These are phyloP conservation scores for Hygrophila difformis DNA, from an alignment of 257 asterid genomes.

Conservation along the genomic window DNA sequence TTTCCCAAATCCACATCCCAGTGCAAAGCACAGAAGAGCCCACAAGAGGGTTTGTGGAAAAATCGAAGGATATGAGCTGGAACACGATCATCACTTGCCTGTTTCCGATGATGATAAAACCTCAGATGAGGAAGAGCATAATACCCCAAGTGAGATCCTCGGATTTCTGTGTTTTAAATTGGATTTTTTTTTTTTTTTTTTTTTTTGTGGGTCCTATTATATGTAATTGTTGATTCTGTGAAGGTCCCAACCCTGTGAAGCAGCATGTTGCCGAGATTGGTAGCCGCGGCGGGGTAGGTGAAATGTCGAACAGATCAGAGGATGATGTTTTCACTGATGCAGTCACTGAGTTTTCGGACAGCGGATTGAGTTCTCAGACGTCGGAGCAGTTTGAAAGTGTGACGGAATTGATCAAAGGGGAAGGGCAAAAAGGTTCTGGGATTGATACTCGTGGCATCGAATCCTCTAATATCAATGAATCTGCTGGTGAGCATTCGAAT, in stretches of 20 bases:
- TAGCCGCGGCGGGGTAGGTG: slow-evolving; percentile 30
- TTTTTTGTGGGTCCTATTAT: background rate
- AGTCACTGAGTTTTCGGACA: slow-evolving; percentile 53
- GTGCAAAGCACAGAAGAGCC: slow-evolving; percentile 80
- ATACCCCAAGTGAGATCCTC: slow-evolving; percentile 48
- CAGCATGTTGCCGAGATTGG: slow-evolving; percentile 19
- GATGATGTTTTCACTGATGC: slow-evolving; percentile 80
- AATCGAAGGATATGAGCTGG: slow-evolving; percentile 58
- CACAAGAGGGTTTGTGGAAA: slow-evolving; percentile 81
- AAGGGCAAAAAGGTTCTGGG: slow-evolving; percentile 25
- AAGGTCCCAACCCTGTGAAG: slow-evolving; percentile 47
- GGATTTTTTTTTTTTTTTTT: slow-evolving; percentile 4
- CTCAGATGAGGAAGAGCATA: slow-evolving; percentile 41
- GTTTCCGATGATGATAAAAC: slow-evolving; percentile 47
- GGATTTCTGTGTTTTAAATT: slow-evolving; percentile 4
- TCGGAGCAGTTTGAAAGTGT: slow-evolving; percentile 30
- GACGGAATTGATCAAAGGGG: slow-evolving; percentile 15
- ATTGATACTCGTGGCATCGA: slow-evolving; percentile 21
- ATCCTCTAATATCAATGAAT: slow-evolving; percentile 21
- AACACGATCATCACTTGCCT: slow-evolving; percentile 24
- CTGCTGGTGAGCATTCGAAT: slow-evolving; percentile 34
- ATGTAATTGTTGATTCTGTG: slow-evolving; percentile 9
- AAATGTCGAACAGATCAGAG: slow-evolving; percentile 44
- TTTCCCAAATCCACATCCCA: slow-evolving; percentile 83
- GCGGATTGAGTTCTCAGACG: slow-evolving; percentile 36